Evolutionary conservation across 1,284 basidiomycete genomes (phyloP).

Genomic region (Tetrapyrgos nigripes): DNA sequence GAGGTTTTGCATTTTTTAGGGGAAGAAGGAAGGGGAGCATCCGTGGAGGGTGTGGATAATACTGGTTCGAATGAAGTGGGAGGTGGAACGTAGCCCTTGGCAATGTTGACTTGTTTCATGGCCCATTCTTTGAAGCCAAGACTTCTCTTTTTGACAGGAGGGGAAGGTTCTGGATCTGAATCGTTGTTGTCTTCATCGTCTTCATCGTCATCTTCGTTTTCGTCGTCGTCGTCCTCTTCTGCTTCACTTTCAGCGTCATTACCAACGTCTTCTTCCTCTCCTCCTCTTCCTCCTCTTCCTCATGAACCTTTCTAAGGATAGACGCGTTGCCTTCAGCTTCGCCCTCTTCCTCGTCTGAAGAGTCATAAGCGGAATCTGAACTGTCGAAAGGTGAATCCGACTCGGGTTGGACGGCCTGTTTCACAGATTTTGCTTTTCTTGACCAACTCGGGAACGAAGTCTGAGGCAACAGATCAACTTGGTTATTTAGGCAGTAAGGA

Average conservation of each 20-base stretch:
- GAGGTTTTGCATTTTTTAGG: slow-evolving; percentile 50
- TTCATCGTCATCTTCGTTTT: slow-evolving; percentile 31
- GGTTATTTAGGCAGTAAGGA: no score
- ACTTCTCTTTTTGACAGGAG: slow-evolving; percentile 45
- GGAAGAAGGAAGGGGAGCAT: slow-evolving; percentile 32
- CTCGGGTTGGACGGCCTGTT: slow-evolving; percentile 24
- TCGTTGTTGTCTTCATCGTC: slow-evolving; percentile 29
- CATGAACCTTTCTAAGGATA: slow-evolving; percentile 12
- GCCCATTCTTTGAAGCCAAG: slow-evolving; percentile 89
- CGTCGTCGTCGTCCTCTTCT: slow-evolving; percentile 25
- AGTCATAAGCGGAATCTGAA: slow-evolving; percentile 73
- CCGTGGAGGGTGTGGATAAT: slow-evolving; percentile 7
- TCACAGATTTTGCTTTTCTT: slow-evolving; percentile 28
- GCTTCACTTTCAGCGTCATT: slow-evolving; percentile 29
- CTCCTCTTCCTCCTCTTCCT: slow-evolving; percentile 20
- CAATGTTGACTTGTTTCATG: slow-evolving; percentile 68
- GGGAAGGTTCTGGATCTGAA: slow-evolving; percentile 23
- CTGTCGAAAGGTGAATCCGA: slow-evolving; percentile 78
- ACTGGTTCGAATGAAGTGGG: slow-evolving; percentile 7
- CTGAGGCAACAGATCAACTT: slow-evolving; percentile 26
- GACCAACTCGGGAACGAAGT: slow-evolving; percentile 47
- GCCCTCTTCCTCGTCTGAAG: slow-evolving; percentile 42
- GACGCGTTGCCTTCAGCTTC: slow-evolving; percentile 13
- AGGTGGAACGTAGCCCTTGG: slow-evolving; percentile 54
- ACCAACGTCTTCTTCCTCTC: slow-evolving; percentile 21